Evolutionary conservation across 768 basidiomycete genomes (phyloP), one percentile per base, ranked within the genome.

Genomic region (Serpula lacrymans): DNA sequence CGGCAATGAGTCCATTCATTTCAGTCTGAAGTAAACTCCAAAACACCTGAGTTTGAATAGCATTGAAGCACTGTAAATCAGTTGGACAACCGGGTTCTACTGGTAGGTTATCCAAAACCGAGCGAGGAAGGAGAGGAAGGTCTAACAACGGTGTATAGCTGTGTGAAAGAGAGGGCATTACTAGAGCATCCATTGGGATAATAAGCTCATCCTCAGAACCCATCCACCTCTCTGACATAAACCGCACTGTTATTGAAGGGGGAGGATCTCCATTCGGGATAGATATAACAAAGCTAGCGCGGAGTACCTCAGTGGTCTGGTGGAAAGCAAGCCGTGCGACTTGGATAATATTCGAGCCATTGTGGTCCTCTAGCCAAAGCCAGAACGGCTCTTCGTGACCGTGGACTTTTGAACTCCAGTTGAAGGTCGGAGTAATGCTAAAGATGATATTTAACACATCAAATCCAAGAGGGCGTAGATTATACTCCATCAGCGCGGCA

Each of bases 281-380:
- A 0, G 91, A 78, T 39, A 98, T 80, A 33, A 89, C 69, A 54
- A 98, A 98, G 37, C 89, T 82, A 23, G 84, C 65, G 26, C 82
- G 69, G 24, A 93, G 46, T 4, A 54, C 34, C 0, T 73, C 64
- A 1, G 85, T 88, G 13, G 74, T 71, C 46, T 79, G 75, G 31
- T 85, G 82, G 46, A 97, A 77, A 24, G 81, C 52, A 18, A 94
- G 63, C 52, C 86, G 81, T 1, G 81, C 68, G 39, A 86, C 72
- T 55, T 95, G 93, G 9, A 93, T 74, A 52, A 98, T 94, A 26
- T 75, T 74, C n/a, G 75, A 48, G n/a, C 81, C 84, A 24, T 84
- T 75, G 26, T 83, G 72, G 53, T 94, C 91, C 64, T 98, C 93
- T 3, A 96, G 68, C 96, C 96, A 98, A 22, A 99, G 61, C 84